Base-by-base conservation (phyloP, 352 stramenopile genomes). In the Phytophthora meadii region DNA sequence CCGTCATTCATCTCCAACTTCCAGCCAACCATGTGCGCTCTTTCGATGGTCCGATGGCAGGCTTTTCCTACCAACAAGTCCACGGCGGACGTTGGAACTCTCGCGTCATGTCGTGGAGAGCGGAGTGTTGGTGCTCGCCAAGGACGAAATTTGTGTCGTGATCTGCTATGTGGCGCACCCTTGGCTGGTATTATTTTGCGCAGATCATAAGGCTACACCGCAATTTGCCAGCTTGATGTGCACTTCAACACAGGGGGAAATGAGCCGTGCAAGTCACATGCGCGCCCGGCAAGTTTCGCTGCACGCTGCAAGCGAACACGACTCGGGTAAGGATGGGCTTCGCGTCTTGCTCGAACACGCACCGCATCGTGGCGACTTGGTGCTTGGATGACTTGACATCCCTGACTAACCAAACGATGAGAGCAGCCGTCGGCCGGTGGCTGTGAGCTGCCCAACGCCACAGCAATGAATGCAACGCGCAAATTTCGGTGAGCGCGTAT, bases 141-240 rank as follows among this genome's bases (percentile, higher is more conserved):
- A 34, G 17, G 41, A 52, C 44, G 61, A 70, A 74, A 68, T 34
- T 74, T 70, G 54, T 61, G 44, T 50, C 34, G 52, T 36, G 54
- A 69, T 66, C 49, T 66, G 56, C 63, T 44, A 68, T 53, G 64
- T 74, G 61, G 66, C 60, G 48, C 19, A 49, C 34, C 57, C 44
- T 22, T 24, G 24, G 11, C 30, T 36, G 25, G 19, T 49, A 70
- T 67, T 74, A 67, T 74, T 70, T 74, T 71, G 54, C 61, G 67
- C 50, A 54, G 61, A 71, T 70, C 44, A 54, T 45, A 47, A 15
- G n/a, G 63, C 49, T 62, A 36, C 41, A 17, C 50, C 32, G 42
- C 55, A 53, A 22, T 12, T 41, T 56, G 14, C 48, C 17, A 57
- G 22, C 45, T 55, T 10, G 62, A 66, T 68, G 65, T 68, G 64